Conservation (phyloP, 805 yeast species). For the Pichia occidentalis region DNA sequence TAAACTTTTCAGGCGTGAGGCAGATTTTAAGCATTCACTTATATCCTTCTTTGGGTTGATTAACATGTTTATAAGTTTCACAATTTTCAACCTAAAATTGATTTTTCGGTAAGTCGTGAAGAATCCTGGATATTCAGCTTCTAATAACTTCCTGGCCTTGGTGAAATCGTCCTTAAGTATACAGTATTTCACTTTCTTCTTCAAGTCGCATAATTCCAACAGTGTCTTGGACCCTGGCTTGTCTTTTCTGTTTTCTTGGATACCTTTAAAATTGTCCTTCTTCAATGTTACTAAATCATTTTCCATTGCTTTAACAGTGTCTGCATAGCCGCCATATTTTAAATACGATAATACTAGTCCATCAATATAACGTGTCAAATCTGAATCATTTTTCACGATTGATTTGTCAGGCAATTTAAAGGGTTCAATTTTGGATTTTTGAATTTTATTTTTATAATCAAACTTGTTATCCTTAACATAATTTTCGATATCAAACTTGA, state of each 20-base stretch:
- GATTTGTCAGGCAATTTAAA: conserved; percentile 10
- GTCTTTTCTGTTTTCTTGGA: conserved; percentile 23
- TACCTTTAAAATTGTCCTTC: conserved; percentile 18
- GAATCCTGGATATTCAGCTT: conserved; percentile 34
- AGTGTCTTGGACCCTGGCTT: conserved; percentile 24
- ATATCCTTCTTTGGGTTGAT: conserved; percentile 15
- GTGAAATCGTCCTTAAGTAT: conserved; percentile 42
- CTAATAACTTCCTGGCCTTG: conserved; percentile 34
- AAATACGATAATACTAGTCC: conserved; percentile 38
- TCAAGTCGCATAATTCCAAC: conserved; percentile 31
- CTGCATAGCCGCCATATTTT: conserved; percentile 51
- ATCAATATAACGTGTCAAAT: conserved; percentile 18
- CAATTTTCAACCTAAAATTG: conserved; percentile 37
- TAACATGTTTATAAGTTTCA: conserved; percentile 38
- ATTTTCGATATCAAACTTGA: conserved; percentile 43
- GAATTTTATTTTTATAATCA: conserved; percentile 17
- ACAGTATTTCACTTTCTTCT: conserved; percentile 37
- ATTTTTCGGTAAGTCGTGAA: conserved; percentile 29
- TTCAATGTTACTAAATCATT: conserved; percentile 37
- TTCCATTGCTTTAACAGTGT: conserved; percentile 46
- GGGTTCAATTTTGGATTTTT: conserved; percentile 11
- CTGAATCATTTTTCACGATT: conserved; percentile 15
- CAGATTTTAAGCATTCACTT: conserved; percentile 33
- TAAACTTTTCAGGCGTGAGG: conserved; percentile 31
- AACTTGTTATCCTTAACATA: conserved; percentile 37